Percentiles rank a stretch among this genome's conserved stretches.
These are phyloP conservation scores for Typha latifolia DNA, from an alignment of 176 grass and related monocot genomes.

Conservation along the genomic window DNA sequence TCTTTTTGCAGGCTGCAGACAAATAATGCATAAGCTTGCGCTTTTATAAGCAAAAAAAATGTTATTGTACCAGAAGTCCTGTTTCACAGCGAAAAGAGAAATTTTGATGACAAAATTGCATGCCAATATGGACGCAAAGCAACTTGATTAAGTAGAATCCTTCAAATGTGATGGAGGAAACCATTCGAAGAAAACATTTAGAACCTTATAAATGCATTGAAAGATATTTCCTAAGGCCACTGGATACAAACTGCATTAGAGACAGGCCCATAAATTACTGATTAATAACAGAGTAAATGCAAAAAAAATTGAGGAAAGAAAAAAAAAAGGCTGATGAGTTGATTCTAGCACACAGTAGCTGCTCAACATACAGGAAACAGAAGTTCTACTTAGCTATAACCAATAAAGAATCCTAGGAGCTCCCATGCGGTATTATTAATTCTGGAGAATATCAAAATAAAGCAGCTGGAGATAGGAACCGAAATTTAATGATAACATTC, in stretches of 20 bases:
- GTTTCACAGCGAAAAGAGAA: too few species aligned
- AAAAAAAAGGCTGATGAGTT: constrained; percentile 7
- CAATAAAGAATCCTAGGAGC: neutral
- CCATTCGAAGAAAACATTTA: too few species aligned
- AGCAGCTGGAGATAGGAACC: neutral
- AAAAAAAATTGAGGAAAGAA: constrained; percentile 6
- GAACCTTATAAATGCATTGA: too few species aligned
- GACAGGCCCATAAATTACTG: constrained; percentile 8
- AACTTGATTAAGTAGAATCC: too few species aligned
- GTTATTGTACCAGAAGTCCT: too few species aligned
- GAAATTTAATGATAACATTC: constrained; percentile 3
- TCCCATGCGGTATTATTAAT: neutral
- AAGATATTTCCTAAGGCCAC: neutral
- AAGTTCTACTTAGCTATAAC: constrained; percentile 8
- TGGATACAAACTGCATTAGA: constrained; percentile 21
- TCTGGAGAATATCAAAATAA: neutral
- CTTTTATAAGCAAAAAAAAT: too few species aligned
- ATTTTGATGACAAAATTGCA: too few species aligned
- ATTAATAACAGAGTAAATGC: constrained; percentile 1
- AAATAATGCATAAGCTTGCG: too few species aligned
- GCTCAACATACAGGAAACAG: constrained; percentile 1
- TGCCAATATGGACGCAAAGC: too few species aligned
- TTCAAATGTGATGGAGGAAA: too few species aligned
- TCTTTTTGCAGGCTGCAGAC: too few species aligned
- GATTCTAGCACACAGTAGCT: constrained; percentile 6